Base-by-base conservation (phyloP, 2,329 filamentous ascomycete species). In the Akanthomyces dipterigenus region DNA sequence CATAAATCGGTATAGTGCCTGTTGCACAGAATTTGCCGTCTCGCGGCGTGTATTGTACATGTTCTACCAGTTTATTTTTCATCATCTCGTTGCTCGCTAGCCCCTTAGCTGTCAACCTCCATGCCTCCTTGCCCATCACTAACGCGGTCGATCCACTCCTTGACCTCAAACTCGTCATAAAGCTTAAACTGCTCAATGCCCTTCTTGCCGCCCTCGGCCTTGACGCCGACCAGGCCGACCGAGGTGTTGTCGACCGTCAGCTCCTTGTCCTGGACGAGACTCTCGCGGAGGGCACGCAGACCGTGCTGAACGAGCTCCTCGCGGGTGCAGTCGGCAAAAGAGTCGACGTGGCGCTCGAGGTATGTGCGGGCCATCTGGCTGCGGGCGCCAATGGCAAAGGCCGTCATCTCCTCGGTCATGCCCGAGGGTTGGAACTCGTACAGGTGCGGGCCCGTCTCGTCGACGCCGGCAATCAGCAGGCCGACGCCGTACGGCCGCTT, bases 331-430 rank as follows among this genome's bases (percentile, higher is more conserved):
- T 83, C 82, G 70, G 85, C 83, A 74, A 99, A 98, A 67, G 86
- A 79, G 65, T 96, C 93, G 64, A 97, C 78, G 77, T 97, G 90
- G 71, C 91, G 85, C 83, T 99, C 95, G 61, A 99, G 81, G 77
- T 99, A 99, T 65, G 95, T 99, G 71, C 95, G 83, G 26, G 95
- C 95, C 91, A 98, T 98, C 80, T 99, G 95, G 75, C 89, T 95
- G 69, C 95, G 84, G 53, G 95, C 95, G 58, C 95, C 95, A 74
- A 99, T 99, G 63, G 93, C 93, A 73, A 93, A 97, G 26, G 95
- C 95, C 55, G 90, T 75, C 91, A 98, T 98, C 83, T 99, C 95
- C 73, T 97, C 90, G 69, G 92, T 97, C 83, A 98, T 89, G 53
- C 95, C 95, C 60, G 86, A 91, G 12, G 95, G 95, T 79, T 97